These are phyloP conservation scores for Cercophora newfieldiana DNA, from an alignment of 495 filamentous ascomycete species.

Conservation along the genomic window DNA sequence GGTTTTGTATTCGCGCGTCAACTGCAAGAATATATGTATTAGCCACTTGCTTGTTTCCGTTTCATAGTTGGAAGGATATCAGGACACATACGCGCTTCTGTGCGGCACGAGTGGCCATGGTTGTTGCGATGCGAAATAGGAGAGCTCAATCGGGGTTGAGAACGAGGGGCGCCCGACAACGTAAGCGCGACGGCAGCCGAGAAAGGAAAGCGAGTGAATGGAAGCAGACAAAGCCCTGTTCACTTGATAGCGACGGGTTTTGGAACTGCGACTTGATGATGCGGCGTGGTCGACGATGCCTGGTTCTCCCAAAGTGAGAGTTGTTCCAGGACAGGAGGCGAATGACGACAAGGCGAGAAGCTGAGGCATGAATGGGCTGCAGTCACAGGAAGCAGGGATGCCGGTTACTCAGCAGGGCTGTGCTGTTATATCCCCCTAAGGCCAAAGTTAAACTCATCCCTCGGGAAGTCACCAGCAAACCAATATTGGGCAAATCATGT, in stretches of 20 bases:
- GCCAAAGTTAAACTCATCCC: no score
- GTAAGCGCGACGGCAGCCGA: not conserved
- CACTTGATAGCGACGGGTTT: not conserved
- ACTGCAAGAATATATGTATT: conserved; percentile 46
- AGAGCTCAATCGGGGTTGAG: not conserved
- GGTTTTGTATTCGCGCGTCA: conserved; percentile 90
- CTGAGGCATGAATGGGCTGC: not conserved
- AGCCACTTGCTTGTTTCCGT: not conserved
- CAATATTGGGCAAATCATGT: no score
- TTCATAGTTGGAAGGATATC: not conserved
- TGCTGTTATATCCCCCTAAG: no score
- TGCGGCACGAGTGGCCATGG: conserved; percentile 80
- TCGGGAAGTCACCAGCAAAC: no score
- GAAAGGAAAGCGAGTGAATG: not conserved
- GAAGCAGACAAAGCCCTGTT: not conserved
- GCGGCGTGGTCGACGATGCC: not conserved
- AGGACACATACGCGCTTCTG: conserved; percentile 70
- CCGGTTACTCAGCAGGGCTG: no score
- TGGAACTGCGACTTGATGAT: not conserved
- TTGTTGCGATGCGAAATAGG: not conserved
- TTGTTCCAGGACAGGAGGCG: not conserved
- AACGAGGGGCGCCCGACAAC: not conserved
- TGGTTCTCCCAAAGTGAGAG: not conserved
- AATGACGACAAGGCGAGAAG: conserved; percentile 1
- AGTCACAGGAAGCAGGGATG: no score